Base-by-base conservation (phyloP, 345 rosid species). In the Tarenaya hassleriana region DNA sequence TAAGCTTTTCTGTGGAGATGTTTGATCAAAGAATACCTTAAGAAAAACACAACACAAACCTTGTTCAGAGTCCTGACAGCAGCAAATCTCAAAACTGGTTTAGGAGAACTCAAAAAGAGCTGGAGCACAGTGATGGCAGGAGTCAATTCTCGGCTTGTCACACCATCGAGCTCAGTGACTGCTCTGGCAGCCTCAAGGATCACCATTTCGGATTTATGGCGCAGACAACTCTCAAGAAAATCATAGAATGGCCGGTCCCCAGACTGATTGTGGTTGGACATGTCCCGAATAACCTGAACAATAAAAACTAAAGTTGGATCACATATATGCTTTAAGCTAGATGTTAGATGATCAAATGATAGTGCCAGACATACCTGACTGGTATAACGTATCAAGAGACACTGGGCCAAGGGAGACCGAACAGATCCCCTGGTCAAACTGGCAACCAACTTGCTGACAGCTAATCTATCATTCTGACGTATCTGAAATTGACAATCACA, bases 171-270 rank as follows among this genome's bases (percentile, higher is more conserved):
- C 81, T 82, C 98, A 3, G 98, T 91, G 61, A 91, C 87, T 14
- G 98, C 96, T 69, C 96, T 84, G 58, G 98, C 98, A 63, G 96
- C 95, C 80, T 88, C 98, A 70, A 91, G 83, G 60, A 88, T 84
- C 58, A 87, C 98, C 96, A 87, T 88, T 80, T 91, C 98, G 34
- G 96, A 86, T 72, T 88, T 91, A 50, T 91, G 96, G 68, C 96
- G 96, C 55, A 91, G 77, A 69, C 98, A 88, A 62, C 92, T 74
- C 77, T 91, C 98, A 62, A 91, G 79, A 76, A 80, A 91, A 45
- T 91, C 98, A 77, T 82, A 91, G 65, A 91, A 88, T 5, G 96
- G 98, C 61, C 96, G 86, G 61, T 91, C 96, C 41, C 88, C 96
- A 7, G 84, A 62, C 69, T 87, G 96, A 37, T 79, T 67, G 66